Percentiles rank a stretch among this genome's conserved stretches.
These are phyloP conservation scores for Hirsutella thompsonii DNA, from an alignment of 2,329 filamentous ascomycete species.

Conservation along the genomic window DNA sequence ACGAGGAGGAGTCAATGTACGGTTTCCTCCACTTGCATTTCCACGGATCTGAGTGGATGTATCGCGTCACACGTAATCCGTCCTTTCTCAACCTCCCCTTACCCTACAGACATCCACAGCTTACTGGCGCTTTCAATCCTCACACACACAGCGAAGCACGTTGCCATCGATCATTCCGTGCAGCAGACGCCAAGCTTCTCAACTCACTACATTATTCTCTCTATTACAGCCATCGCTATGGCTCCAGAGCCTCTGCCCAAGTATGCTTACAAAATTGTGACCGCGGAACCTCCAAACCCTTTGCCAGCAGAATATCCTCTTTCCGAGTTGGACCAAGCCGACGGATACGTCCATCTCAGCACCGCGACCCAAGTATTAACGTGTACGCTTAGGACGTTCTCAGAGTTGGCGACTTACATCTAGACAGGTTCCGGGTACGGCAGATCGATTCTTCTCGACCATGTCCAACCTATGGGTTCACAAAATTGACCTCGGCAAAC, in stretches of 20 bases:
- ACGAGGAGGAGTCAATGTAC: too few species aligned
- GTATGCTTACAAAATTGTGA: constrained; percentile 50
- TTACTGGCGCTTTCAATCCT: too few species aligned
- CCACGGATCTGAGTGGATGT: too few species aligned
- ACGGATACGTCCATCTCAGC: constrained; percentile 51
- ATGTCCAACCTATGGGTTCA: constrained; percentile 31
- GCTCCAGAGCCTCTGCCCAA: constrained; percentile 12
- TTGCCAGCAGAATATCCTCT: constrained; percentile 41
- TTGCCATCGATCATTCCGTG: too few species aligned
- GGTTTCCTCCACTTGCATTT: too few species aligned
- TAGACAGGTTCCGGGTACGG: constrained; percentile 30
- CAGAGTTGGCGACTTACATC: not conserved
- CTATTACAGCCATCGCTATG: not conserved
- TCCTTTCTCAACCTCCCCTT: too few species aligned
- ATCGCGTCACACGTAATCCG: too few species aligned
- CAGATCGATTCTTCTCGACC: constrained; percentile 29
- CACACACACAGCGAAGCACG: too few species aligned
- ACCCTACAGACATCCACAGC: too few species aligned
- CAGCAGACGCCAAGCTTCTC: too few species aligned
- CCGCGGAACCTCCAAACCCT: constrained; percentile 35
- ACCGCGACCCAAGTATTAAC: constrained; percentile 35
- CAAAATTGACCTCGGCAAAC: constrained; percentile 36
- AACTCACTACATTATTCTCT: too few species aligned
- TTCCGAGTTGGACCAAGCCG: constrained; percentile 44
- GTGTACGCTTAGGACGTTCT: not conserved